phyloP scores from a whole-genome alignment of 306 rosid species.

The Delonix regia region DNA sequence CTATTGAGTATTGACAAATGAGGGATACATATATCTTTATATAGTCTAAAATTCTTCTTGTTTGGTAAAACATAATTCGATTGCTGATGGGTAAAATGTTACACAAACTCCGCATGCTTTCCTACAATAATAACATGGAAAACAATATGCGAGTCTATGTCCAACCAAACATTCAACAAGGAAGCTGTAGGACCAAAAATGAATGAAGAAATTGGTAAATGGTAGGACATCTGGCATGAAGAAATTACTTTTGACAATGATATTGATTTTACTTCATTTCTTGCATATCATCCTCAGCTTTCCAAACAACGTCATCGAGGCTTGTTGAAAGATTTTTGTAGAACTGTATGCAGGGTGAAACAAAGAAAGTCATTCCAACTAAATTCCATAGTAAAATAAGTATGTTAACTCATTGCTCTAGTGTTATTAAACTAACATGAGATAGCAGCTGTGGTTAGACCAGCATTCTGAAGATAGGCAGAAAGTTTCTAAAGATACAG shows the following conservation, averaged over 20 bases:
- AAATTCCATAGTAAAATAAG: neutral
- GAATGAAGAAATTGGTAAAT: constrained; percentile 34
- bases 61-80: constrained; percentile 37
- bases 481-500: neutral
- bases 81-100: constrained; percentile 11
- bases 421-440: neutral
- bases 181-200: neutral
- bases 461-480: neutral
- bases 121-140: constrained; percentile 51
- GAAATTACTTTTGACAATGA: constrained; percentile 38
- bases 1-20: neutral
- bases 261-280: constrained; percentile 45
- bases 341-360: constrained; percentile 57
- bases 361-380: constrained; percentile 2
- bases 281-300: constrained; percentile 83
- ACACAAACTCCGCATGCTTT: constrained; percentile 44
- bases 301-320: constrained; percentile 94
- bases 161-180: constrained; percentile 36
- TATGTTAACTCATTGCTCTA: neutral
- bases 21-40: neutral
- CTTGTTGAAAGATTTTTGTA: constrained; percentile 82
- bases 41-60: constrained; percentile 20
- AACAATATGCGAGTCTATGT: constrained; percentile 18
- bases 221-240: constrained; percentile 13
- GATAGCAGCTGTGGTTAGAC: neutral